A percentile compares a stretch with the other conserved stretches of the same genome.
Evolutionary conservation across 1,139 yeast species (phyloP).

Genomic region (Diutina pseudorugosa): DNA sequence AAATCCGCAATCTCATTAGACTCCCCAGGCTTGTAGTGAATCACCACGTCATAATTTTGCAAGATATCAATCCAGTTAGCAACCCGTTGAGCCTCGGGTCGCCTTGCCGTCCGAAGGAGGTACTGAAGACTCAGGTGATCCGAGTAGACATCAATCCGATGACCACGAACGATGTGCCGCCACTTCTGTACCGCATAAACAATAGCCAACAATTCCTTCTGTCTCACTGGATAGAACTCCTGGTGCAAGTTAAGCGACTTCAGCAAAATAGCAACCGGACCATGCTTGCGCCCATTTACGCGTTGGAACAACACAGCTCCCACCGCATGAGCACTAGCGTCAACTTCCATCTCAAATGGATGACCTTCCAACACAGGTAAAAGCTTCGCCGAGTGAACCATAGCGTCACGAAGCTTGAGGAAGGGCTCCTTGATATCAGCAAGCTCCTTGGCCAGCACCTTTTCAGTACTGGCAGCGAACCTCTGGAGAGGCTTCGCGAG

Average conservation of each 20-base stretch:
- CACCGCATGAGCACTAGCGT: neutral
- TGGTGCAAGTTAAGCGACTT: neutral
- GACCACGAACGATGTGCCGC: neutral
- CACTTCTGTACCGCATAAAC: neutral
- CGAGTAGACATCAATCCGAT: neutral
- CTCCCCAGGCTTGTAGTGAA: neutral
- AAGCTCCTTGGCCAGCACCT: neutral
- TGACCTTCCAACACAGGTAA: neutral
- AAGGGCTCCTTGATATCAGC: neutral
- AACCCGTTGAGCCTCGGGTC: neutral
- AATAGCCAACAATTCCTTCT: neutral
- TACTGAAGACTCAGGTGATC: neutral
- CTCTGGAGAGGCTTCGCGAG: neutral
- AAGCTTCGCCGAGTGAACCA: neutral
- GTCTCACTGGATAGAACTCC: neutral
- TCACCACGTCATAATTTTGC: neutral
- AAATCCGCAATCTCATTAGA: neutral
- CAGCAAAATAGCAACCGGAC: neutral
- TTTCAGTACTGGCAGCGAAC: neutral
- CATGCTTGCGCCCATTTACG: neutral
- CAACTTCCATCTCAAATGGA: neutral
- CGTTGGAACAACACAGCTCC: neutral
- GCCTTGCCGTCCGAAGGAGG: neutral
- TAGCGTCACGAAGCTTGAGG: neutral
- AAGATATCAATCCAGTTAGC: neutral